These are phyloP conservation scores for Phytophthora pisi DNA, from an alignment of 352 stramenopile species.

Conservation along the genomic window DNA sequence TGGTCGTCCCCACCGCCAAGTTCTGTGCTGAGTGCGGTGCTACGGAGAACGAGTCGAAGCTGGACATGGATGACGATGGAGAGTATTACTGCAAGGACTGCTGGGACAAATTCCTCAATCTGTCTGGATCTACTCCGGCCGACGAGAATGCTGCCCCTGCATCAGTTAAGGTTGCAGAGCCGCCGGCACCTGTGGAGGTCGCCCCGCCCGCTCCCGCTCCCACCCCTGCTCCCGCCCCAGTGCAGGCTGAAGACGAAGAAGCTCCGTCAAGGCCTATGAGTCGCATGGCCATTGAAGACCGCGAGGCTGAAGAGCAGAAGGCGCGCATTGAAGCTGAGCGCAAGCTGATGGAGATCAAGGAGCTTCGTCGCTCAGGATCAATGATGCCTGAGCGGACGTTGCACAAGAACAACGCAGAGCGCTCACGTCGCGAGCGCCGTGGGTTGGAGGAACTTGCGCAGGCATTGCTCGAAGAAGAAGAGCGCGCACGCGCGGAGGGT, in stretches of 20 bases:
- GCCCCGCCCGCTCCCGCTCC: conserved; percentile 16
- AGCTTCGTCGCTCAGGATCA: conserved; percentile 68
- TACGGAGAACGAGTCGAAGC: conserved; percentile 75
- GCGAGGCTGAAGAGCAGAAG: conserved; percentile 76
- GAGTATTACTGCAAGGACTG: conserved; percentile 90
- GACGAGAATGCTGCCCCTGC: background rate
- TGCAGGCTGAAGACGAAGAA: conserved; percentile 9
- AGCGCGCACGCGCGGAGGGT: conserved; percentile 75
- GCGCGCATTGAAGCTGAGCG: conserved; percentile 79
- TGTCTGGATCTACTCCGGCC: conserved; percentile 37
- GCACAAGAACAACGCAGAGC: conserved; percentile 62
- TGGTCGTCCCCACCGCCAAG: conserved; percentile 76
- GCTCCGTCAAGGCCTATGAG: conserved; percentile 38
- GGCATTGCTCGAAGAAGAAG: conserved; percentile 79
- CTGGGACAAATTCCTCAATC: conserved; percentile 84
- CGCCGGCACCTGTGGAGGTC: conserved; percentile 10
- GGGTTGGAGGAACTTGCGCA: conserved; percentile 84
- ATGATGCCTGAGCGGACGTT: conserved; percentile 65
- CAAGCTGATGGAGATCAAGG: conserved; percentile 84
- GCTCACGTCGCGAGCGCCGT: conserved; percentile 70
- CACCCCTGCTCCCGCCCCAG: background rate
- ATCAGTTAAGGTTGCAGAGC: background rate
- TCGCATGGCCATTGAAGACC: conserved; percentile 50
- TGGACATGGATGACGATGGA: conserved; percentile 82
- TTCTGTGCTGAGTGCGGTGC: conserved; percentile 82